phyloP scores from a whole-genome alignment of 805 yeast species.

The Teunomyces cretensis region DNA sequence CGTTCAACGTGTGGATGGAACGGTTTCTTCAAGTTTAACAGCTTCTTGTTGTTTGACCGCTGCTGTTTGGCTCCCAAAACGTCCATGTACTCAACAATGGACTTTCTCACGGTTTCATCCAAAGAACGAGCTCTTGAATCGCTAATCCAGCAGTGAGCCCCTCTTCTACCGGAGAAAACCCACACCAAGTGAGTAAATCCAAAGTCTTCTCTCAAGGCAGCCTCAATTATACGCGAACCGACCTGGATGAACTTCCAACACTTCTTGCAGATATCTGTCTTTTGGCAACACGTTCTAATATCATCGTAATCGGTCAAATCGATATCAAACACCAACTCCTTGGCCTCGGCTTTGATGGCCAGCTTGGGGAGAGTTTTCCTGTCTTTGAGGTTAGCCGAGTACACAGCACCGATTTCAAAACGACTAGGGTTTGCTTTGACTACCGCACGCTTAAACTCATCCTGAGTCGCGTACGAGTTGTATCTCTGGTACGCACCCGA shows the following conservation, averaged over 20 bases:
- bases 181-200: slow-evolving; percentile 85
- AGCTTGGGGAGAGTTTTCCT: slow-evolving; percentile 73
- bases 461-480: slow-evolving; percentile 64
- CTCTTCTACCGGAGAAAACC: slow-evolving; percentile 98
- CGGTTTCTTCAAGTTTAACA: slow-evolving; percentile 66
- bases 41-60: slow-evolving; percentile 29
- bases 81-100: slow-evolving; percentile 82
- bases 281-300: slow-evolving; percentile 88
- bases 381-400: slow-evolving; percentile 82
- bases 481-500: slow-evolving; percentile 90
- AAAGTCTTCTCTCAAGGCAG: slow-evolving; percentile 78
- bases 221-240: slow-evolving; percentile 74
- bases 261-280: slow-evolving; percentile 77
- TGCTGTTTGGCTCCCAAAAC: slow-evolving; percentile 51
- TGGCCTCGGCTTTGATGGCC: slow-evolving; percentile 75
- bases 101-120: slow-evolving; percentile 70
- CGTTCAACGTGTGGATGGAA: slow-evolving; percentile 85
- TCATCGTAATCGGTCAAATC: slow-evolving; percentile 97
- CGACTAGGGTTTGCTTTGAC: slow-evolving; percentile 77
- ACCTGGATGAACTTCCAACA: slow-evolving; percentile 93
- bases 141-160: slow-evolving; percentile 98
- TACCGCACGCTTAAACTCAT: slow-evolving; percentile 78
- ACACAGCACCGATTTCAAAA: slow-evolving; percentile 94
- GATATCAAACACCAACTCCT: slow-evolving; percentile 93
- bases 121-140: slow-evolving; percentile 76